Base-by-base conservation (phyloP, 2,329 filamentous ascomycete genomes). In the Daldinia sp. region DNA sequence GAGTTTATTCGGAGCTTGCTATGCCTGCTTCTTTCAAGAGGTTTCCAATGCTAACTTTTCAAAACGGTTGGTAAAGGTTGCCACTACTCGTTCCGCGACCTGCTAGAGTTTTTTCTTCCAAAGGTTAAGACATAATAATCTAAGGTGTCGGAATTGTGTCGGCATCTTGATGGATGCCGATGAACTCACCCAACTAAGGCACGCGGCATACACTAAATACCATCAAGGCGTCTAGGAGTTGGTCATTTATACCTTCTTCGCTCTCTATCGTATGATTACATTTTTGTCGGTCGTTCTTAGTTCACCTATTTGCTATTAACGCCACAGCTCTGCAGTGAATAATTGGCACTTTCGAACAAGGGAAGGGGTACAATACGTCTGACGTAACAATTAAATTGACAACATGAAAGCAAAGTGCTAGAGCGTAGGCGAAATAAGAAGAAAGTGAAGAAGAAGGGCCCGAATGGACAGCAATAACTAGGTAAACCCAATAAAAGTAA, bases 11-110 rank as follows among this genome's bases (percentile, higher is more conserved):
- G 18, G 41, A 42, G n/a, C 20, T 3, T 20, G 13, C 28, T 30
- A 6, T 35, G n/a, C 26, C 53, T 50, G 18, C 23, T 6, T 39
- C 26, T 54, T 10, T 46, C 39, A 37, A 20, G 2, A 23, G 9
- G 18, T 37, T 42, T 33, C 3, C 39, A 65, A 60, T n/a, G 50
- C 65, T 65, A 63, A 23, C 42, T 67, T 39, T 10, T 30, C 20
- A 62, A 20, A 42, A 23, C 20, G 33, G 41, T 23, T 50, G 35
- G n/a, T 6, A 26, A 63, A 60, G 41, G 50, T 60, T 66, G 30
- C 33, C 30, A 13, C 35, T 4, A 30, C 30, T 30, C 26, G 28
- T 12, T 54, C 46, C 28, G 35, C 54, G 30, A 20, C 15, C 15
- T 30, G 41, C 12, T 64, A 62, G 30, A 55, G 35, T 67, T 62